Percentiles rank a stretch among this genome's conserved stretches.
Conservation (phyloP, 768 basidiomycete genomes). For the Tricholoma furcatifolium region DNA sequence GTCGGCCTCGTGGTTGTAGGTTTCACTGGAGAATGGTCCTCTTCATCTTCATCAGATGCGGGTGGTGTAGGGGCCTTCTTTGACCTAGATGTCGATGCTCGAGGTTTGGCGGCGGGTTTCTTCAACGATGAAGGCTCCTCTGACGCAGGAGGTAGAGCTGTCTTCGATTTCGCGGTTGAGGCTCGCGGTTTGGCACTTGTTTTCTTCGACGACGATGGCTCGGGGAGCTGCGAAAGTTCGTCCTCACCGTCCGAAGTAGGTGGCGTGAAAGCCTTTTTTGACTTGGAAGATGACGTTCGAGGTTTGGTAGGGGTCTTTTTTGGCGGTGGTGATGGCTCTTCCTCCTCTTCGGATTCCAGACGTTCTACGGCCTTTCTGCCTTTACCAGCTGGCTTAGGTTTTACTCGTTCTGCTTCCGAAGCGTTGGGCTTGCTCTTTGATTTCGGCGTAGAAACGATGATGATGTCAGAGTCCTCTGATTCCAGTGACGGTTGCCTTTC, state of each 20-base stretch:
- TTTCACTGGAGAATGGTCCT: background rate
- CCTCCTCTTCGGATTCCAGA: conserved; percentile 14
- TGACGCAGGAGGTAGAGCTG: too few species aligned
- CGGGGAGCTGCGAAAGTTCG: background rate
- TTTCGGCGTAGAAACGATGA: conserved; percentile 13
- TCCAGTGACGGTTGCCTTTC: conserved; percentile 11
- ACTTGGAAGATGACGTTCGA: background rate
- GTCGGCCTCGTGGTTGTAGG: background rate
- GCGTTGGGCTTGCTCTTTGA: conserved; percentile 13
- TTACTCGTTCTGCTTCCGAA: conserved; percentile 13
- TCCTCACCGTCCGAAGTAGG: conserved; percentile 8
- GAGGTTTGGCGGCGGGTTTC: conserved; percentile 3
- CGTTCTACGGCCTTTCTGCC: conserved; percentile 3
- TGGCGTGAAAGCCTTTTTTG: background rate
- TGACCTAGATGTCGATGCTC: background rate
- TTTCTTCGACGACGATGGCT: background rate
- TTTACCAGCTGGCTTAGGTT: conserved; percentile 7
- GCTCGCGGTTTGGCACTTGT: background rate
- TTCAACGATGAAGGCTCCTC: too few species aligned
- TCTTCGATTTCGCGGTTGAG: background rate
- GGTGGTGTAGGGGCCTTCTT: conserved; percentile 3
- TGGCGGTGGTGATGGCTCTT: conserved; percentile 1
- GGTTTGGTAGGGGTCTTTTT: background rate
- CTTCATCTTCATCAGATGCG: conserved; percentile 10
- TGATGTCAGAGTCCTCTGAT: conserved; percentile 15